A percentile compares a stretch with the other conserved stretches of the same genome.
phyloP scores from a whole-genome alignment of 306 rosid species.

The Prunus padus region DNA sequence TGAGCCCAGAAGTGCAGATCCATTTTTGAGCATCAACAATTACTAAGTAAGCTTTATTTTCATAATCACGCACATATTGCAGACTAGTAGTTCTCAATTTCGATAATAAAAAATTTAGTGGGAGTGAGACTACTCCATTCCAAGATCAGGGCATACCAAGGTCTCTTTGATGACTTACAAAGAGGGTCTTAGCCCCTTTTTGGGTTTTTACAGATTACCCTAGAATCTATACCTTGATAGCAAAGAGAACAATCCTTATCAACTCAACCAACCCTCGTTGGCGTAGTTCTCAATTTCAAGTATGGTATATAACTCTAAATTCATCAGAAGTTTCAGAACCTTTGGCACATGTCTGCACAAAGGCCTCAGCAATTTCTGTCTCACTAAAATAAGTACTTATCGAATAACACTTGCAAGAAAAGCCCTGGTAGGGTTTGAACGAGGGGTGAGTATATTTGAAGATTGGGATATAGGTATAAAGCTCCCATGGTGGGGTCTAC shows the following conservation, averaged over 20 bases:
- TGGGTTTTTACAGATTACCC: no score
- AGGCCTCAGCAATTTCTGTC: background rate
- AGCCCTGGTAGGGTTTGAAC: background rate
- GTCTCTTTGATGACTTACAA: no score
- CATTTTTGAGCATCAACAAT: no score
- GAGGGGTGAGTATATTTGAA: background rate
- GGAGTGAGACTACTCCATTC: no score
- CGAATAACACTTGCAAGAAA: background rate
- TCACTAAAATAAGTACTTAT: background rate
- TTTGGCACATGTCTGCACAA: background rate
- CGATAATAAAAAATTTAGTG: background rate
- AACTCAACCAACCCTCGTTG: no score
- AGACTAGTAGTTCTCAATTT: background rate
- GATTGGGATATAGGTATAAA: background rate
- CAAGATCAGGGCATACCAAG: no score
- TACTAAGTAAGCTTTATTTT: background rate
- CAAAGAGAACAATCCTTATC: no score
- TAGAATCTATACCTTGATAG: no score
- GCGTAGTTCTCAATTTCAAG: background rate
- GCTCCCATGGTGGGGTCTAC: constrained; percentile 7
- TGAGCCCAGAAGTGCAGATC: no score
- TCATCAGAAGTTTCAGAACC: background rate
- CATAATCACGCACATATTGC: background rate
- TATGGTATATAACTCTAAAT: background rate
- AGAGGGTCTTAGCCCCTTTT: no score